Conservation (phyloP, 129 eudicot genomes). For the Pseudognaphalium luteoalbum region DNA sequence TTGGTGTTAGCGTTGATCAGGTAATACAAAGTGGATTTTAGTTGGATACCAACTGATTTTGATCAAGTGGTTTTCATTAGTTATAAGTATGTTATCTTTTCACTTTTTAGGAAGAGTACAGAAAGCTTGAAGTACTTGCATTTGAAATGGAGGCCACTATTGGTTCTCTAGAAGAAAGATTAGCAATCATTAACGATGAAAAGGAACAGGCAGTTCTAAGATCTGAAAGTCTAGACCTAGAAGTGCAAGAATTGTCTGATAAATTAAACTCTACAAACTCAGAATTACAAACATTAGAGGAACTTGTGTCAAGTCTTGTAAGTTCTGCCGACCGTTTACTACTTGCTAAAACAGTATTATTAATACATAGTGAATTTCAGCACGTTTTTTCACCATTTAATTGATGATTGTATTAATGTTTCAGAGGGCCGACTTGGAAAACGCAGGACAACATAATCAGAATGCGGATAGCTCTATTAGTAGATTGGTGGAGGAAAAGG, state of each 20-base stretch:
- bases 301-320: constrained; percentile 69
- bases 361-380: neutral
- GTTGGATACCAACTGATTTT: constrained; percentile 3
- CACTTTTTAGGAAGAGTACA: constrained; percentile 63
- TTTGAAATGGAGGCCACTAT: constrained; percentile 97
- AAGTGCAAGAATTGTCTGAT: constrained; percentile 54
- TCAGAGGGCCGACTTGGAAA: constrained; percentile 62
- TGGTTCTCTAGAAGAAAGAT: constrained; percentile 78
- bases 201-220: constrained; percentile 53
- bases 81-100: constrained; percentile 15
- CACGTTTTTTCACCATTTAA: neutral
- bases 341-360: neutral
- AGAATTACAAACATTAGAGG: constrained; percentile 55
- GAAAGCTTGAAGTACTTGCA: constrained; percentile 85
- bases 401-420: constrained; percentile 12
- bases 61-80: neutral
- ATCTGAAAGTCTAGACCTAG: constrained; percentile 59
- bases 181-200: constrained; percentile 56
- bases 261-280: constrained; percentile 51
- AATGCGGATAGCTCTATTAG: constrained; percentile 52
- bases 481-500: constrained; percentile 69
- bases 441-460: constrained; percentile 43
- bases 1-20: constrained; percentile 56
- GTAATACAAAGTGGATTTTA: constrained; percentile 35
- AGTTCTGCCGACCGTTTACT: constrained; percentile 24